Evolutionary conservation across 2,329 filamentous ascomycete species (phyloP).

Genomic region (Ceratocystis huliohia): DNA sequence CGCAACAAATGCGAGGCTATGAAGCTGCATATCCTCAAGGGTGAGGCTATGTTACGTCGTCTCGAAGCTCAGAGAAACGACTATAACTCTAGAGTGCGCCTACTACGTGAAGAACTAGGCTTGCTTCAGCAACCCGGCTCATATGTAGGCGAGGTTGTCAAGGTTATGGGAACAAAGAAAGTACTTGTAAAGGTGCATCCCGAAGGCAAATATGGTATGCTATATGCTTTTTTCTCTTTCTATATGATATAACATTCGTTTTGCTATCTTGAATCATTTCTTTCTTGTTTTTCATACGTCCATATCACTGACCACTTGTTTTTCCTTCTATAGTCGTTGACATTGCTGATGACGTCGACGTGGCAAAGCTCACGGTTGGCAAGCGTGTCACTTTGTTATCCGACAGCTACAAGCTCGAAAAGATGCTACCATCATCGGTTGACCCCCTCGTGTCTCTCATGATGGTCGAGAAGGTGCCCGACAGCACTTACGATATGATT

Average conservation of each 20-base stretch:
- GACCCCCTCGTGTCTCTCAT: slow-evolving; percentile 97
- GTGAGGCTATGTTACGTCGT: slow-evolving; percentile 84
- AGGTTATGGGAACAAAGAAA: slow-evolving; percentile 99
- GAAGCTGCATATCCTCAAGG: slow-evolving; percentile 99
- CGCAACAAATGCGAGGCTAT: slow-evolving; percentile 99
- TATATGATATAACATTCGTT: background rate
- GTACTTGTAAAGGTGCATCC: slow-evolving; percentile 97
- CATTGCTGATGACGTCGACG: slow-evolving; percentile 85
- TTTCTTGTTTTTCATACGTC: slow-evolving; percentile 13
- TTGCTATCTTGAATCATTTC: background rate
- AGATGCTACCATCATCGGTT: slow-evolving; percentile 95
- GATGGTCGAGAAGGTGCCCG: slow-evolving; percentile 99
- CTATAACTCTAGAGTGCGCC: slow-evolving; percentile 93
- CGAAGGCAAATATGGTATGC: slow-evolving; percentile 95
- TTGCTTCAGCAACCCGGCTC: slow-evolving; percentile 93
- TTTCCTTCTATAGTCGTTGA: slow-evolving; percentile 62
- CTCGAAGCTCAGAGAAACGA: slow-evolving; percentile 97
- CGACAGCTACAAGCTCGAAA: slow-evolving; percentile 97
- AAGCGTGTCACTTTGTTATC: slow-evolving; percentile 95
- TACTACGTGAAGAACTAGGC: slow-evolving; percentile 89
- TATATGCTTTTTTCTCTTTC: background rate
- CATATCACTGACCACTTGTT: background rate
- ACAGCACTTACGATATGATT: slow-evolving; percentile 99
- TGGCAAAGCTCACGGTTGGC: slow-evolving; percentile 87
- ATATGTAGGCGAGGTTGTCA: slow-evolving; percentile 98